Conservation (phyloP, 2,329 filamentous ascomycete species). For the Pseudogymnoascus sp. region DNA sequence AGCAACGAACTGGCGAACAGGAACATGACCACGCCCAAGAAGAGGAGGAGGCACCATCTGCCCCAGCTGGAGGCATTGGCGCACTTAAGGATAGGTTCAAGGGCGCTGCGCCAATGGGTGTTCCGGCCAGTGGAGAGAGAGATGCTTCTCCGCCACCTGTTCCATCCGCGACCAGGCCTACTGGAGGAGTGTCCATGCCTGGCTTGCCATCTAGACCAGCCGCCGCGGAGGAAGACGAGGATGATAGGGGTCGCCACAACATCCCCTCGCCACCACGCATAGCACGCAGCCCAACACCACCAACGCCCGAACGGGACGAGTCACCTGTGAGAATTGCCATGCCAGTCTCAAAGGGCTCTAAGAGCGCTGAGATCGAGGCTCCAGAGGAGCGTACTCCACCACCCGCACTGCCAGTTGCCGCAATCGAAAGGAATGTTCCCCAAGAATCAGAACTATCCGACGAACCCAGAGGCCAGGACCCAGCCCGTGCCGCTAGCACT, state of each 20-base stretch:
- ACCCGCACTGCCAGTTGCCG: slow-evolving; percentile 49
- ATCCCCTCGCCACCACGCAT: slow-evolving; percentile 35
- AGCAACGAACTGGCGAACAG: slow-evolving; percentile 57
- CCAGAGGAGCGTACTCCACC: slow-evolving; percentile 39
- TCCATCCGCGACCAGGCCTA: slow-evolving; percentile 48
- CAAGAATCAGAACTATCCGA: slow-evolving; percentile 57
- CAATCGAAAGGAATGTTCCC: slow-evolving; percentile 39
- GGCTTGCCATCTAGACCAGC: slow-evolving; percentile 60
- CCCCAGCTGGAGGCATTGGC: slow-evolving; percentile 57
- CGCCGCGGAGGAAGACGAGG: slow-evolving; percentile 40
- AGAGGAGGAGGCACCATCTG: slow-evolving; percentile 44
- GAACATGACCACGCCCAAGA: slow-evolving; percentile 38
- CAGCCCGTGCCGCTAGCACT: slow-evolving; percentile 50
- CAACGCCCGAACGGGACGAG: slow-evolving; percentile 45
- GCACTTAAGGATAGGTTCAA: slow-evolving; percentile 79
- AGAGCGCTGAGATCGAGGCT: slow-evolving; percentile 47
- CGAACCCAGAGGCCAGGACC: slow-evolving; percentile 51
- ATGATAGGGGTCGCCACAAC: slow-evolving; percentile 39
- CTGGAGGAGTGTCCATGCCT: slow-evolving; percentile 70
- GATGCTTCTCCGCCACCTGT: slow-evolving; percentile 32
- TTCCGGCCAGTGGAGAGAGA: slow-evolving; percentile 31
- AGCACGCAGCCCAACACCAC: slow-evolving; percentile 30
- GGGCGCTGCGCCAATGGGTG: slow-evolving; percentile 63
- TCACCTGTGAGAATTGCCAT: slow-evolving; percentile 83
- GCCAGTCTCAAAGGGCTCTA: slow-evolving; percentile 66